Evolutionary conservation across 73 alveolate species (phyloP), one percentile per base, ranked within the genome.

Genomic region (Uronychia binucleata): DNA sequence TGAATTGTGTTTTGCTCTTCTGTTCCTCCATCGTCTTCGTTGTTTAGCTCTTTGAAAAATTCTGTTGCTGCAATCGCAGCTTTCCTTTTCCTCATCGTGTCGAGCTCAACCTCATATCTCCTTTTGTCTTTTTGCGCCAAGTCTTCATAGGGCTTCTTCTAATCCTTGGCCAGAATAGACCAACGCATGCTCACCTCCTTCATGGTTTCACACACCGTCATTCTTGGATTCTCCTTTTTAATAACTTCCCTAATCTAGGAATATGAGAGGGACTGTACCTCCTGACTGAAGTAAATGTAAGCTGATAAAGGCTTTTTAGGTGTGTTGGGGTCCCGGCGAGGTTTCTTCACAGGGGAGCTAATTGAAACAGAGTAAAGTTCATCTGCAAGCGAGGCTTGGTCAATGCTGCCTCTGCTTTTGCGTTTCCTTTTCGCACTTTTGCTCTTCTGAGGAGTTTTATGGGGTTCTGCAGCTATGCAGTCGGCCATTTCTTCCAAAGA

Each of bases 291-390:
- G 35, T 88, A 88, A 81, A 88, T 88, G 77, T 88, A 88, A 19
- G 94, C 94, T 26, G 94, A 88, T 1, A 88, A 85, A 0, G 94
- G 94, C 67, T 88, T 88, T 58, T 83, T 88, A 29, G 94, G 94
- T 83, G 57, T 80, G 60, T 57, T 57, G 34, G 86, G 86, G n/a
- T 80, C 86, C 58, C 74, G 34, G 59, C 74, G 34, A 57, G 60
- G n/a, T 46, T 80, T 80, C 74, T 80, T 80, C 25, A 57, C 78
- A 57, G 58, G 58, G 8, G 86, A 31, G 31, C 86, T 79, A 8
- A 78, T 78, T 5, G 1, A 29, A 31, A 78, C n/a, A n/a, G n/a
- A n/a, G n/a, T n/a, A n/a, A n/a, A n/a, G n/a, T n/a, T n/a, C n/a
- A n/a, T n/a, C n/a, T n/a, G n/a, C n/a, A n/a, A n/a, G n/a, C n/a